Conservation (phyloP, 257 asterid species). For the Solanum ossicruentum region DNA sequence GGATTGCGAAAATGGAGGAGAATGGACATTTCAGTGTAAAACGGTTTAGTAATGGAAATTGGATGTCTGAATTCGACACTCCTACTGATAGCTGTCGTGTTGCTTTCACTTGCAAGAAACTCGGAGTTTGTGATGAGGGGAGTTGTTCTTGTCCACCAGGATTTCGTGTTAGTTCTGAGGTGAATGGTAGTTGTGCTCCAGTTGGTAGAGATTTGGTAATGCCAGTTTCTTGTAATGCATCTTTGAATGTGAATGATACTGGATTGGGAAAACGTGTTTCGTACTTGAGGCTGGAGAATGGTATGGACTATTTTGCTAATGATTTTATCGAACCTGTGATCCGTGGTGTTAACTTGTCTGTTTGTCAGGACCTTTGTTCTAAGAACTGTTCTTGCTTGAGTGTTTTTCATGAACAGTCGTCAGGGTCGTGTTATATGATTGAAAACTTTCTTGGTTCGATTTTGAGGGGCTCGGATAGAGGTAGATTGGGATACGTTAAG, state of each 20-base stretch:
- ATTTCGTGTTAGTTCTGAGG: neutral
- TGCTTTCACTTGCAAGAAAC: conserved; percentile 2
- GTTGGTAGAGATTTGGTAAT: neutral
- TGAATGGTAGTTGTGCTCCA: conserved; percentile 1
- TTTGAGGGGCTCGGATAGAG: conserved; percentile 10
- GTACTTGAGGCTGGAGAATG: conserved; percentile 32
- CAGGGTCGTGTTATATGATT: conserved; percentile 51
- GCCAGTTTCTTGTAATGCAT: neutral
- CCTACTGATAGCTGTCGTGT: neutral
- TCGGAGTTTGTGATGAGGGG: neutral
- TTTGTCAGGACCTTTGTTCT: conserved; percentile 54
- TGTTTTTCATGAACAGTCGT: conserved; percentile 36
- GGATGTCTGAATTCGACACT: neutral
- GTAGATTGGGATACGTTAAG: conserved; percentile 36
- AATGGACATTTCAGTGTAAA: neutral
- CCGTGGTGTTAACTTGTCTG: conserved; percentile 22
- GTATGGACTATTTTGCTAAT: conserved; percentile 58
- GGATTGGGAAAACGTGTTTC: neutral
- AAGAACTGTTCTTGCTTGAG: conserved; percentile 55
- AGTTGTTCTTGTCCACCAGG: conserved; percentile 2
- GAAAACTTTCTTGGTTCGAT: conserved; percentile 45
- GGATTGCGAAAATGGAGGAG: neutral
- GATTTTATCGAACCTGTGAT: conserved; percentile 29
- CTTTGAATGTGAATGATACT: neutral
- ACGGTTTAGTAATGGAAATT: neutral